A percentile compares a stretch with the other conserved stretches of the same genome.
These are phyloP conservation scores for Blepharisma stoltei DNA, from an alignment of 73 alveolate genomes.

Conservation along the genomic window DNA sequence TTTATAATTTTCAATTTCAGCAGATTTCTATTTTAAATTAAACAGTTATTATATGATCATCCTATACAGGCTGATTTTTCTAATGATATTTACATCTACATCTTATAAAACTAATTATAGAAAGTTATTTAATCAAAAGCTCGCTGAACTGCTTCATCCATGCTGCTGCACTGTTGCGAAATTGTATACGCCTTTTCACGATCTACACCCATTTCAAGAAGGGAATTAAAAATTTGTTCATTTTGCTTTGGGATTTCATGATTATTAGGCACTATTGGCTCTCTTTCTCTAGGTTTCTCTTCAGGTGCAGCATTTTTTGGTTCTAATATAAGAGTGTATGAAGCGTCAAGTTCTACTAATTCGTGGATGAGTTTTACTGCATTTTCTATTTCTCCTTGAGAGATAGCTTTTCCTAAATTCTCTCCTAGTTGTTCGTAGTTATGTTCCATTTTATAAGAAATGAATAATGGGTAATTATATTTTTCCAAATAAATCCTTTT, in stretches of 20 bases:
- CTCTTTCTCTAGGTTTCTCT: neutral
- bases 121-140: neutral
- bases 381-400: constrained; percentile 7
- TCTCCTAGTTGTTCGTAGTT: constrained; percentile 13
- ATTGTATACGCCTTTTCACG: neutral
- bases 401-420: neutral
- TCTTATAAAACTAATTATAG: too few species aligned
- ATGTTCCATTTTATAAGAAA: too few species aligned
- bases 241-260: neutral
- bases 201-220: constrained; percentile 18
- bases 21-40: too few species aligned
- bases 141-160: neutral
- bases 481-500: too few species aligned
- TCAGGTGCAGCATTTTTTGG: neutral
- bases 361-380: constrained; percentile 5
- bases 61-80: too few species aligned
- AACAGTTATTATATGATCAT: too few species aligned
- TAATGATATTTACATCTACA: too few species aligned
- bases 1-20: too few species aligned
- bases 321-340: neutral
- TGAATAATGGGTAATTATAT: too few species aligned
- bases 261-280: neutral
- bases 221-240: neutral
- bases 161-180: neutral
- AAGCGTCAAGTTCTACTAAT: neutral